Conservation (phyloP, 257 asterid genomes). For the Haberlea rhodopensis region DNA sequence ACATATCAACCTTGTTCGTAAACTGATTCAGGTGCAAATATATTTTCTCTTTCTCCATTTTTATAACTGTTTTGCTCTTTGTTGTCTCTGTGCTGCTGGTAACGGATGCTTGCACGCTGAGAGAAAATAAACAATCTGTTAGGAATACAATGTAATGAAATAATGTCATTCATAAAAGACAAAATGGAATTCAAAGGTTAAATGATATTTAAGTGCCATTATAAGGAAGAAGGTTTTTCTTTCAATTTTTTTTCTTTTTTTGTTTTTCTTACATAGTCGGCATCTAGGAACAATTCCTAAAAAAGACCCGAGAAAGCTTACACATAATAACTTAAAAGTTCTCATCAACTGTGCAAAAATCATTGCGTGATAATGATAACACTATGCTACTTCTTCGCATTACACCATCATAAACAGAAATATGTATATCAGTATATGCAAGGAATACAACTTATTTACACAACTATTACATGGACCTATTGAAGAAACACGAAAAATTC, state of each 20-base stretch:
- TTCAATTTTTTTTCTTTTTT: too few species aligned
- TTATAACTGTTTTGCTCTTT: conserved; percentile 78
- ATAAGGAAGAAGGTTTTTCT: neutral
- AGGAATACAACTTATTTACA: neutral
- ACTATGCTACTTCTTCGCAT: neutral
- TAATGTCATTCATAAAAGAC: neutral
- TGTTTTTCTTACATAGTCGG: neutral
- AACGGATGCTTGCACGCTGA: conserved; percentile 97
- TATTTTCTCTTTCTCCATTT: conserved; percentile 84
- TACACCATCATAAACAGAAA: conserved; percentile 3
- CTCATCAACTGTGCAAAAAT: neutral
- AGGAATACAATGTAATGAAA: conserved; percentile 19
- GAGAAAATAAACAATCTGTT: conserved; percentile 24
- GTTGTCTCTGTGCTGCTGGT: conserved; percentile 72
- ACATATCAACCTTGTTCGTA: conserved; percentile 52
- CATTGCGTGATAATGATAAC: neutral
- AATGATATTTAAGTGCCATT: too few species aligned
- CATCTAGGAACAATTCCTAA: neutral
- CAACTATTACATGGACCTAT: neutral
- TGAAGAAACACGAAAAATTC: neutral
- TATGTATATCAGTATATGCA: neutral
- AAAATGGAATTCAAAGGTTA: neutral
- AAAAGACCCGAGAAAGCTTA: too few species aligned
- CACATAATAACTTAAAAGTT: neutral
- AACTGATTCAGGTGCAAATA: conserved; percentile 67